Base-by-base conservation (phyloP, 169 alveolate genomes). In the Perkinsus olseni region DNA sequence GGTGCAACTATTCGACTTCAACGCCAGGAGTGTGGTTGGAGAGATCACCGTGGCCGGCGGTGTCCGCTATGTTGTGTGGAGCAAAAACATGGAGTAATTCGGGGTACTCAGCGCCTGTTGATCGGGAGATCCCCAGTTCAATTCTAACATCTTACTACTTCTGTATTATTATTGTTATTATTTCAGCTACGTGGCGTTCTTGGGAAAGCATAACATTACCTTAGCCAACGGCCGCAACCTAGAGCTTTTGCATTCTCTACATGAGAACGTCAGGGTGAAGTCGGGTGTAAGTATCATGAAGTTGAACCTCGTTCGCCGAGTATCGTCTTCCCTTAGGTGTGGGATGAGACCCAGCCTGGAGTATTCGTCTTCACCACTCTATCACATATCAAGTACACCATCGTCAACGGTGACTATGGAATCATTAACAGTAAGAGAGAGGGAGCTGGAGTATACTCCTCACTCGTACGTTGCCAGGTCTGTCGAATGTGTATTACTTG, bases 261-360 rank as follows among this genome's bases (percentile, higher is more conserved):
- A 96, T 74, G 98, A 96, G 91, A 94, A 96, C 92, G 95, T 95
- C 91, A 93, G 96, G 74, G 95, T 96, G 91, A 96, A 96, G 90
- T 94, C 96, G 37, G 97, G 96, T 8, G 96, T 95, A 24, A 62
- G 50, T 40, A 40, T 40, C 10, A 24, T 24, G n/a, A 13, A 11
- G 50, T 3, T 11, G 3, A 40, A 3, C 11, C 50, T 40, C 21
- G 11, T 40, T 3, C 21, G 92, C 37, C 8, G 92, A n/a, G 1
- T 38, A 17, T 3, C 24, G 93, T 48, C 28, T 74, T 31, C 28
- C 34, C 37, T 8, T 24, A 62, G 82, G 82, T 62, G 17, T 62
- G 82, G 82, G 82, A 62, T 38, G 93, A 91, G 40, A n/a, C 74
- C 28, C 91, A n/a, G 38, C 39, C 74, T 3, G 37, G 51, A 10